These are phyloP conservation scores for Prillingera fragicola DNA, from an alignment of 1,284 basidiomycete genomes.

Conservation along the genomic window DNA sequence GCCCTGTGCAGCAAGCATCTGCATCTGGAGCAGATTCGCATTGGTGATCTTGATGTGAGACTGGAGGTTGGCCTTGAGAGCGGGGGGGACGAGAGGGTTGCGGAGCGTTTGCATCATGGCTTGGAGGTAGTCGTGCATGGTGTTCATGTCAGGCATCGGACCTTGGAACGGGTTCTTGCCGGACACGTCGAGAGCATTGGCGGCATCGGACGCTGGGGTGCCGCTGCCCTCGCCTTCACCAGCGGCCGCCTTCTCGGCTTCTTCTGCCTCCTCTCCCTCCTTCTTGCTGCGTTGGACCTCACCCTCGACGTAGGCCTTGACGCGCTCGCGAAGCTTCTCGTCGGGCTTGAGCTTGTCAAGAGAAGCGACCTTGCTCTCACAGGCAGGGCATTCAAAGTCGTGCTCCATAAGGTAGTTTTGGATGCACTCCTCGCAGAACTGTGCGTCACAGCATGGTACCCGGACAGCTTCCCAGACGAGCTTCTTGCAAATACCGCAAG, in stretches of 20 bases:
- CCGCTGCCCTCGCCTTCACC: not conserved
- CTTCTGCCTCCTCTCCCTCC: conserved; percentile 47
- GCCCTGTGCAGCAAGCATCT: conserved; percentile 34
- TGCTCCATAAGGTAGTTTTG: conserved; percentile 83
- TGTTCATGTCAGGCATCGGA: conserved; percentile 18
- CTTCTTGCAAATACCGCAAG: conserved; percentile 82
- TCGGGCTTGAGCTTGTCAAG: conserved; percentile 77
- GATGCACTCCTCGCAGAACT: conserved; percentile 94
- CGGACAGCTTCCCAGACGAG: conserved; percentile 83
- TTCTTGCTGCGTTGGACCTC: conserved; percentile 75
- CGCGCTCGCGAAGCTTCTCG: conserved; percentile 67
- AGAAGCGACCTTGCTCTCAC: conserved; percentile 74
- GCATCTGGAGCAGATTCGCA: conserved; percentile 39
- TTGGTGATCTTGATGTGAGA: conserved; percentile 34
- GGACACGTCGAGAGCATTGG: conserved; percentile 10
- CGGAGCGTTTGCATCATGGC: conserved; percentile 34
- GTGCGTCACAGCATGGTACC: conserved; percentile 80
- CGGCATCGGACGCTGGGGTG: not conserved
- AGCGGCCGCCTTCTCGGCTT: conserved; percentile 28
- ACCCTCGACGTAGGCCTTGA: conserved; percentile 70
- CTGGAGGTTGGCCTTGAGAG: conserved; percentile 20
- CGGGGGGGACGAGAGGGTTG: conserved; percentile 26
- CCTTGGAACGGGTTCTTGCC: conserved; percentile 13
- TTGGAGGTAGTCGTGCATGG: conserved; percentile 14
- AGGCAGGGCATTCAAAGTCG: conserved; percentile 85